Base-by-base conservation (phyloP, 2,329 filamentous ascomycete genomes). In the Cladosporium sp. region DNA sequence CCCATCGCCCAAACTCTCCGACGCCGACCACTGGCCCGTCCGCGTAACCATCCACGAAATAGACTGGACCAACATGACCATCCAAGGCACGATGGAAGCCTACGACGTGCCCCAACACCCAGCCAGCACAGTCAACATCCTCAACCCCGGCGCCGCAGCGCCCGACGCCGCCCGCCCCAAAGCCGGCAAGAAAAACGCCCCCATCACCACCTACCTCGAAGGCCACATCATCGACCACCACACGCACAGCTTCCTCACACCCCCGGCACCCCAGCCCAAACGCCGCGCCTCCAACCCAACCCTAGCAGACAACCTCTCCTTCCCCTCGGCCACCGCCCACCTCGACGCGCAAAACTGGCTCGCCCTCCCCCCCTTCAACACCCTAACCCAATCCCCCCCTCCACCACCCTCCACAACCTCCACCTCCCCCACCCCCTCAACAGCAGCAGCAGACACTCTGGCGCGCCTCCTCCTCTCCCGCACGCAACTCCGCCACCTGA, bases 61-160 rank as follows among this genome's bases (percentile, higher is more conserved):
- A 39, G 80, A 86, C 63, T 77, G 76, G 58, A 68, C 72, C 4
- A 72, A 69, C 15, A 83, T 85, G 80, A 80, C 78, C 0, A 65
- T 86, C 15, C 78, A 80, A 18, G 83, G 82, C 3, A 85, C 81
- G 7, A 86, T 86, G 83, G 80, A 84, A 65, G 83, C 83, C 4
- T 84, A 83, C 67, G 82, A 85, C 57, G 82, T 84, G 11, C 82
- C 82, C 2, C 73, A 71, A 27, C 69, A 73, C 51, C 65, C 54
- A 30, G 43, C 52, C 35, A 66, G 40, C 54, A 61, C 59, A 43
- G 13, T 46, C 36, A 59, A 57, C 54, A 54, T 58, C 40, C 51
- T 57, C 16, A 58, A 55, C 22, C 39, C 55, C 13, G 49, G 53
- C 20, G 25, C 46, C 20, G 13, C 50, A 18, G 16, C 38, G 29